Conservation (phyloP, 2,329 filamentous ascomycete species). For the Peltaster fructicola region DNA sequence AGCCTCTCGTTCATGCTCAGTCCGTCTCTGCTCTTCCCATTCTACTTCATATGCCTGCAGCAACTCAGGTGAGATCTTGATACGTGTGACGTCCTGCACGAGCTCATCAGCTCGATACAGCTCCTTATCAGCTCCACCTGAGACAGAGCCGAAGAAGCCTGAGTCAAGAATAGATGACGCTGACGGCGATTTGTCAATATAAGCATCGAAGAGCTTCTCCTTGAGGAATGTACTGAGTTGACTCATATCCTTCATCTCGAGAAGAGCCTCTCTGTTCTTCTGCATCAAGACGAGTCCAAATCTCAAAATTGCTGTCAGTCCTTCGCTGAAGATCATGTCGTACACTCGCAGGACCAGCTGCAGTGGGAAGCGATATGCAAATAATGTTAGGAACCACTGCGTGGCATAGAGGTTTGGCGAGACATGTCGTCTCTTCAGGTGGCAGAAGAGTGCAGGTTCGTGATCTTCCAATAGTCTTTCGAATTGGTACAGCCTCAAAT, state of each 20-base stretch:
- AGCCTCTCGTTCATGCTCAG: slow-evolving; percentile 63
- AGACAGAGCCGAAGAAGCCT: slow-evolving; percentile 90
- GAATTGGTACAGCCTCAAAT: slow-evolving; percentile 86
- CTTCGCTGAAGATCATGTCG: slow-evolving; percentile 85
- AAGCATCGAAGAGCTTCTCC: slow-evolving; percentile 87
- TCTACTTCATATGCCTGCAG: slow-evolving; percentile 66
- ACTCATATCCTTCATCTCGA: slow-evolving; percentile 81
- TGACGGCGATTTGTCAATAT: slow-evolving; percentile 86
- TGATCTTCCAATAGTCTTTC: slow-evolving; percentile 85
- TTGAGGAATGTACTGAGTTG: slow-evolving; percentile 79
- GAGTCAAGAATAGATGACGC: slow-evolving; percentile 88
- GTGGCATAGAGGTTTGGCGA: slow-evolving; percentile 89
- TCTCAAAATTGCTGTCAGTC: slow-evolving; percentile 71
- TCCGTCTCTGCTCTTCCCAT: slow-evolving; percentile 80
- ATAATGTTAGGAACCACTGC: slow-evolving; percentile 98
- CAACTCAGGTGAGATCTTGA: slow-evolving; percentile 68
- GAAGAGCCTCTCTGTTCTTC: slow-evolving; percentile 63
- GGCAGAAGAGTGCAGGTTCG: slow-evolving; percentile 87
- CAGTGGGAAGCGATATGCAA: slow-evolving; percentile 90
- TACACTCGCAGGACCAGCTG: slow-evolving; percentile 94
- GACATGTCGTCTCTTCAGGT: slow-evolving; percentile 74
- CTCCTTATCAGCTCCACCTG: slow-evolving; percentile 79
- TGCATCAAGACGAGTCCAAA: slow-evolving; percentile 95
- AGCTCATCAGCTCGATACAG: slow-evolving; percentile 89
- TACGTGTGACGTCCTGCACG: slow-evolving; percentile 76